Base-by-base conservation (phyloP, 345 rosid species). In the Cardiospermum halicacabum region DNA sequence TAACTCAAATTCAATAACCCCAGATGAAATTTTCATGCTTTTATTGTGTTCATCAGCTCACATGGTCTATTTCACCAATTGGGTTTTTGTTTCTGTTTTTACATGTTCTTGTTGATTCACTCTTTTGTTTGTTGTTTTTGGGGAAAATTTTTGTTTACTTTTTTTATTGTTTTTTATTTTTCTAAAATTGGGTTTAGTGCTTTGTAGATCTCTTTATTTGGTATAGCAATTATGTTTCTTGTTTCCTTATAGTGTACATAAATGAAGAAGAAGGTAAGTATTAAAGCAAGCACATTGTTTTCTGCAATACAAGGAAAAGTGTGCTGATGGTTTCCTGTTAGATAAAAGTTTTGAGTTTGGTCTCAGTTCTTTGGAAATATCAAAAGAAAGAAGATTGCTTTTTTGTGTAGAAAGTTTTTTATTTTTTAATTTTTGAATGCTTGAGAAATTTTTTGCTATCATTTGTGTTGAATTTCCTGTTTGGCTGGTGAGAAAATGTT, bases 401-500 rank as follows among this genome's bases (percentile, higher is more conserved):
- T 42, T 65, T 13, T 2, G n/a, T 65, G 60, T 18, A 27, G 45
- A 65, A 39, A 53, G 28, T 11, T 16, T n/a, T 18, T 24, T 1
- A 51, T 59, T 55, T 54, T 13, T 40, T 11, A 7, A 8, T 4
- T 4, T 34, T 2, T 34, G 39, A 7, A 37, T 42, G 28, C 58
- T 27, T 65, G 22, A 54, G 19, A 18, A 10, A 31, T 45, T 18
- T 19, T 55, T 12, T 55, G 16, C 28, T 28, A 55, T 39, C 49
- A 53, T 48, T 48, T 55, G 15, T 30, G 53, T 22, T 13, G 28
- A 42, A 42, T 55, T 54, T 30, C 65, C 56, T 56, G 66, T 67
- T 58, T 71, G 69, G 57, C 37, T 71, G 42, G 40, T 58, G 64
- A 64, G 70, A 68, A 75, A 75, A 64, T 43, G 58, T 2, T 56